phyloP scores from a whole-genome alignment of 768 basidiomycete species.

The Mycena maculata region DNA sequence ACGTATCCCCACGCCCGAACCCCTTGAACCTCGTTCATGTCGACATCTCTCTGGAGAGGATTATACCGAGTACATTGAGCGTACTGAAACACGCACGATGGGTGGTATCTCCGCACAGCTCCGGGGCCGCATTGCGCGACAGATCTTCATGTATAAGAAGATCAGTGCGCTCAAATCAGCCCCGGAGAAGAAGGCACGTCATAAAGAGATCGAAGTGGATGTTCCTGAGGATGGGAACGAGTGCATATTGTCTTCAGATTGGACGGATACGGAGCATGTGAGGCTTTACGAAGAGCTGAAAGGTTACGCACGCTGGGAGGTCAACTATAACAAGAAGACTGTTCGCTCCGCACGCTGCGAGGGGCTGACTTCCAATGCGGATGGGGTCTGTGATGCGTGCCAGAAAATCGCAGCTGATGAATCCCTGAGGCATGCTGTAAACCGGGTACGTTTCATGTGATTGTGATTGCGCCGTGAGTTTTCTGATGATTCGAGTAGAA shows the following conservation, averaged over 20 bases:
- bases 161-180: background rate
- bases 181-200: background rate
- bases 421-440: background rate
- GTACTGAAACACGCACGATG: slow-evolving; percentile 21
- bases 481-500: background rate
- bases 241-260: background rate
- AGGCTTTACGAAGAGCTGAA: background rate
- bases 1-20: background rate
- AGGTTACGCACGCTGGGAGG: slow-evolving; percentile 23
- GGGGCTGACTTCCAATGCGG: slow-evolving; percentile 7
- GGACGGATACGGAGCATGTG: slow-evolving; percentile 10
- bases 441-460: background rate
- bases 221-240: background rate
- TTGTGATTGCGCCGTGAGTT: background rate
- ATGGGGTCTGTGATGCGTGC: slow-evolving; percentile 20
- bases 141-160: slow-evolving; percentile 21
- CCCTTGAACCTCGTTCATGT: slow-evolving; percentile 1
- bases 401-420: background rate
- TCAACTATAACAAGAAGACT: background rate
- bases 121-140: slow-evolving; percentile 11
- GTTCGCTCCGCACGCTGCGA: slow-evolving; percentile 20
- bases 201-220: no score
- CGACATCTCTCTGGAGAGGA: slow-evolving; percentile 7
- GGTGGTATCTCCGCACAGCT: slow-evolving; percentile 21
- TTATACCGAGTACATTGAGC: slow-evolving; percentile 24